phyloP scores from a whole-genome alignment of 805 yeast genomes.

The Zygoascus ofunaensis region DNA sequence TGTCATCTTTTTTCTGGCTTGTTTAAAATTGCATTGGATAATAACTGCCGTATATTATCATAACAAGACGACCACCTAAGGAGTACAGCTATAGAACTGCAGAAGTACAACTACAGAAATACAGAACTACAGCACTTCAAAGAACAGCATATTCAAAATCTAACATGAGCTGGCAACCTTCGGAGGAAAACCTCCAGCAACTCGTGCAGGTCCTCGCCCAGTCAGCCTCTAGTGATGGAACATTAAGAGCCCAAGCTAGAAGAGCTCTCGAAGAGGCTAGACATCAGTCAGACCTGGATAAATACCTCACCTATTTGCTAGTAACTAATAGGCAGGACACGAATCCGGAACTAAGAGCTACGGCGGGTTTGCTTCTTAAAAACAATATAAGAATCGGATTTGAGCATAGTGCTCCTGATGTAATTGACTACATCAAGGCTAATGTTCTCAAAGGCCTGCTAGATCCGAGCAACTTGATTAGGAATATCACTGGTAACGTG shows the following conservation, averaged over 20 bases:
- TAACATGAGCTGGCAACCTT: slow-evolving; percentile 54
- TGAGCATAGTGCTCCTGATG: slow-evolving; percentile 26
- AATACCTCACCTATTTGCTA: slow-evolving; percentile 65
- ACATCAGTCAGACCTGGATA: slow-evolving; percentile 65
- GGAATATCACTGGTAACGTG: slow-evolving; percentile 86
- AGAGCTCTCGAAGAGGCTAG: slow-evolving; percentile 64
- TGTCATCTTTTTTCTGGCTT: too few relatives aligned
- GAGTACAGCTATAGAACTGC: too few relatives aligned
- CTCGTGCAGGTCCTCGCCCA: slow-evolving; percentile 57
- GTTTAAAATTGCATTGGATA: too few relatives aligned
- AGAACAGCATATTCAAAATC: not conserved
- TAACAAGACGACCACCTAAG: too few relatives aligned
- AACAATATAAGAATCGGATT: slow-evolving; percentile 47
- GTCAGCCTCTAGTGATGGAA: slow-evolving; percentile 53
- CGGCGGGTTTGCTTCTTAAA: slow-evolving; percentile 81
- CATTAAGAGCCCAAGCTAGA: slow-evolving; percentile 56
- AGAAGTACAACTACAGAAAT: too few relatives aligned
- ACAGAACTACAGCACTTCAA: too few relatives aligned
- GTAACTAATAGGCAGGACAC: slow-evolving; percentile 41
- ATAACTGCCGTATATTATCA: too few relatives aligned
- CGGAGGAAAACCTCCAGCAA: slow-evolving; percentile 51
- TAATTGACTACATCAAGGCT: slow-evolving; percentile 39
- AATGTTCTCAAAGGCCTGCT: slow-evolving; percentile 40
- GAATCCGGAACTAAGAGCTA: slow-evolving; percentile 59
- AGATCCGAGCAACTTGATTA: slow-evolving; percentile 49